Base-by-base conservation (phyloP, 768 basidiomycete species). In the Psilocybe cyanescens region DNA sequence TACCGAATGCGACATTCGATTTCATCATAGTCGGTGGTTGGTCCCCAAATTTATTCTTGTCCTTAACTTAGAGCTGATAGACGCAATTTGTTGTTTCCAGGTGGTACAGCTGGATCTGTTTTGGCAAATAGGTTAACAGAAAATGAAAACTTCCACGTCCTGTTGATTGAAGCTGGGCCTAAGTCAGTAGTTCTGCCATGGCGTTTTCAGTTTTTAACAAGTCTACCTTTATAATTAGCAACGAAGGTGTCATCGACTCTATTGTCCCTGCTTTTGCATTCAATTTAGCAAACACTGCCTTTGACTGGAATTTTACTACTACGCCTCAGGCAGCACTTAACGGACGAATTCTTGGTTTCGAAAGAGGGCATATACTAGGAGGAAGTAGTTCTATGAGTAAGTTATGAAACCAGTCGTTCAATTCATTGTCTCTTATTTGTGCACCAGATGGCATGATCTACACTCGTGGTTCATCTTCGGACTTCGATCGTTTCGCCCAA, bases 61-160 rank as follows among this genome's bases (percentile, higher is more conserved):
- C 28, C 39, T 24, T 50, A 2, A n/a, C 11, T 9, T 16, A 16
- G 8, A 49, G 9, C n/a, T 57, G 14, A 12, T 33, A 24, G 28
- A 16, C 12, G 16, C 33, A 17, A 29, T 28, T 19, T 2, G 8
- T 39, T 12, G 19, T 37, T 29, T 64, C 55, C 55, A 70, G 78
- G 74, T 39, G 86, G 86, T n/a, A 85, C 85, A 24, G 79, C 84
- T 0, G 86, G 86, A 7, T 85, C 84, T 56, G 83, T 80, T 1
- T 70, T 87, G n/a, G 86, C 86, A 0, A 76, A 83, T 11, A 76
- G 86, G 6, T 71, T 87, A 4, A 80, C 80, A 8, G 86, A 87
- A 68, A 72, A 84, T 58, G 78, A 80, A 0, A 67, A 67, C 0
- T 71, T 81, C 9, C 75, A 75, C 2, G 84, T 87, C 0, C 72